These are phyloP conservation scores for Stephanodiscus minutulus DNA, from an alignment of 108 stramenopile genomes.

Conservation along the genomic window DNA sequence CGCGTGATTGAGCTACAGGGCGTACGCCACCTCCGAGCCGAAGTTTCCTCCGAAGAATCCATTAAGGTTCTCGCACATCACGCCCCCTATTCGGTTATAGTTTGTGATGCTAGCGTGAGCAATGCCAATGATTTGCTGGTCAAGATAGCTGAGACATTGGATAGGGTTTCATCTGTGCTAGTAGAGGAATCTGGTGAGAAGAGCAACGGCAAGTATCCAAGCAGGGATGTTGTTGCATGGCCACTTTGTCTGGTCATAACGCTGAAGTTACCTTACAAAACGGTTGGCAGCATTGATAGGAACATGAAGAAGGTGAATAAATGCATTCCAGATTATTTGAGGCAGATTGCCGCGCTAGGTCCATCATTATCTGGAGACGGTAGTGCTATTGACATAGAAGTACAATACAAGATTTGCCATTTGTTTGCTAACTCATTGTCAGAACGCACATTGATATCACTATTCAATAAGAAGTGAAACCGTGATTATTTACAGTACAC, in stretches of 20 bases:
- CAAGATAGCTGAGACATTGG: conserved; percentile 27
- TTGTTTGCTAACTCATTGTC: conserved; percentile 57
- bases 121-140: conserved; percentile 36
- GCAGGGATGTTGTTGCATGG: conserved; percentile 28
- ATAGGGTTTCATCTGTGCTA: conserved; percentile 19
- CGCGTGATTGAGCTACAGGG: conserved; percentile 40
- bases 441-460: conserved; percentile 53
- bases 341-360: conserved; percentile 20
- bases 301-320: conserved; percentile 21
- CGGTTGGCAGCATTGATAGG: conserved; percentile 43
- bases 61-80: conserved; percentile 22
- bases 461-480: conserved; percentile 31
- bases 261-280: conserved; percentile 59
- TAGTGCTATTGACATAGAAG: conserved; percentile 12
- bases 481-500: neutral
- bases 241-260: conserved; percentile 53
- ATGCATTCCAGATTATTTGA: conserved; percentile 26
- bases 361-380: conserved; percentile 4
- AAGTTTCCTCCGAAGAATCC: conserved; percentile 31
- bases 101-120: conserved; percentile 57
- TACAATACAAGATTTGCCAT: conserved; percentile 47
- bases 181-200: neutral
- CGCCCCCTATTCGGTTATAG: conserved; percentile 53
- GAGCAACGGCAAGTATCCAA: neutral
- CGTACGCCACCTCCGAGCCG: conserved; percentile 43